Evolutionary conservation across 768 basidiomycete genomes (phyloP).

Genomic region (Porphyrellus cyaneotinctus): DNA sequence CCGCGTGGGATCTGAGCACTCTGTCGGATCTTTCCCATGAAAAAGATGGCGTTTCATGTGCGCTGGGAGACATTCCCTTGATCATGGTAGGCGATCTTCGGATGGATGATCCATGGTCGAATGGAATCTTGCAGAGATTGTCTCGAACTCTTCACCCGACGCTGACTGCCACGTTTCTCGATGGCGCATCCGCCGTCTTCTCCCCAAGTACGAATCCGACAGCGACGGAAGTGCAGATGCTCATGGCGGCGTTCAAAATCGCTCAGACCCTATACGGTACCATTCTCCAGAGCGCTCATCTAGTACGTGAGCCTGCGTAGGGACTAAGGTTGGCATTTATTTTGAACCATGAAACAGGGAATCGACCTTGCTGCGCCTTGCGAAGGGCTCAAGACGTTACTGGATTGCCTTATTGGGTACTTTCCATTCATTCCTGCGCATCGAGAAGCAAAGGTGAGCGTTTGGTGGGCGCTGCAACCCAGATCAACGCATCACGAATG

Average conservation of each 20-base stretch:
- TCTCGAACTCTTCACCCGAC: constrained; percentile 73
- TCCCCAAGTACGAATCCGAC: constrained; percentile 56
- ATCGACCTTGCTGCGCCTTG: constrained; percentile 26
- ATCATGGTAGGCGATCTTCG: constrained; percentile 25
- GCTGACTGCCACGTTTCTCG: constrained; percentile 79
- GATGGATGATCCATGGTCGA: constrained; percentile 11
- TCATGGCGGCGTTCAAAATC: constrained; percentile 56
- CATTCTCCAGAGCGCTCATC: constrained; percentile 45
- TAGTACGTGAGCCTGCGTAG: constrained; percentile 20
- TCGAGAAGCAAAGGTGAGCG: constrained; percentile 54
- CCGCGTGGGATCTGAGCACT: constrained; percentile 34
- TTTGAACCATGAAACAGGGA: constrained; percentile 19
- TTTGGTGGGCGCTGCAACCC: background rate
- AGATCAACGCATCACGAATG: constrained; percentile 6
- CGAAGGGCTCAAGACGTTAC: constrained; percentile 52
- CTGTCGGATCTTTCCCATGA: constrained; percentile 25
- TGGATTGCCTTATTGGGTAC: constrained; percentile 74
- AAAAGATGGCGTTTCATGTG: constrained; percentile 12
- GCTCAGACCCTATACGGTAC: constrained; percentile 55
- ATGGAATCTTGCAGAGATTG: constrained; percentile 48
- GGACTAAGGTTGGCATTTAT: background rate
- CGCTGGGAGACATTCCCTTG: constrained; percentile 18
- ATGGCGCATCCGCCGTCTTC: constrained; percentile 81
- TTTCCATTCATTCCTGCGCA: constrained; percentile 69
- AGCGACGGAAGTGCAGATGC: constrained; percentile 57